Base-by-base conservation (phyloP, 2,329 filamentous ascomycete genomes). In the Cladosporium sp. region DNA sequence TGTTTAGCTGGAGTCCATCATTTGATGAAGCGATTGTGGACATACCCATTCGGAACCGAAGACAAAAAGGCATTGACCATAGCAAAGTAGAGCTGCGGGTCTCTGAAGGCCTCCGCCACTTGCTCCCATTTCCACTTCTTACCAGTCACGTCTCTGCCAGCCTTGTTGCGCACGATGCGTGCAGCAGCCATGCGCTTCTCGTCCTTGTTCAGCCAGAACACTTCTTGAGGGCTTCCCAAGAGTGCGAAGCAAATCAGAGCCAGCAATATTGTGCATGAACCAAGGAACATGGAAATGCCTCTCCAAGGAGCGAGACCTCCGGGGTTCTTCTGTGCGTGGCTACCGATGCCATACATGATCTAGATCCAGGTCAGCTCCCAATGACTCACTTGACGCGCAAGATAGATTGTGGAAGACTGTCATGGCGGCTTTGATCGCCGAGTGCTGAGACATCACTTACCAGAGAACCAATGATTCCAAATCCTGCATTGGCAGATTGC, bases 401-500 rank as follows among this genome's bases (percentile, higher is more conserved):
- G 40, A 25, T 43, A 4, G 19, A 4, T 14, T 11, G 4, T 4
- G 17, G 19, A 5, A 2, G 40, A 14, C 5, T 22, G 17, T 7
- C 19, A 19, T 12, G 8, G n/a, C 39, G 4, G 25, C 4, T 9
- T 1, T 25, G n/a, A 22, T 30, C 11, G 19, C 19, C 1, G 6
- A 30, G 14, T 7, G n/a, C 22, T 17, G 30, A 5, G 4, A 15
- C 2, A 34, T 37, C 17, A 37, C 47, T 20, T 19, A 36, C 34
- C 49, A 37, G 14, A 25, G 49, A 51, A 39, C 30, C 49, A 12
- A 39, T 19, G 5, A 51, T 51, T 15, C 67, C 65, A 37, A 74
- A 73, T 42, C 70, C 70, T 1, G 72, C 72, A 34, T 73, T 73
- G 25, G 73, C 71, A 9, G 70, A 71, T 47, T 73, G 70, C 66